Evolutionary conservation across 352 stramenopile genomes (phyloP).

Genomic region (Phytophthora ramorum): DNA sequence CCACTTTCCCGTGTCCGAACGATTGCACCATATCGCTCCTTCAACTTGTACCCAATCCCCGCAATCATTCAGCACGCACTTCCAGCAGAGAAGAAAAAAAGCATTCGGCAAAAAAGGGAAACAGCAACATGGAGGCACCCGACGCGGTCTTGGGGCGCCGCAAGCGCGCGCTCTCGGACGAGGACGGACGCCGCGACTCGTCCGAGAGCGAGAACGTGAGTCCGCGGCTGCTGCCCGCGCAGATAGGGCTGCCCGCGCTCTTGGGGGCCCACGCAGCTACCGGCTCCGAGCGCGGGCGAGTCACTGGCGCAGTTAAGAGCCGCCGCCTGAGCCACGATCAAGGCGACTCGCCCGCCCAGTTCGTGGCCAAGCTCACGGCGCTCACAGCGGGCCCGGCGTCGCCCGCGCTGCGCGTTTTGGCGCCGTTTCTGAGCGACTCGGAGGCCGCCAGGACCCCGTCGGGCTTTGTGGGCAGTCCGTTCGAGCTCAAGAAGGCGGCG

Average conservation of each 20-base stretch:
- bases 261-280: background rate
- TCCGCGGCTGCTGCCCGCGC: constrained; percentile 22
- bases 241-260: constrained; percentile 13
- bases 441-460: constrained; percentile 18
- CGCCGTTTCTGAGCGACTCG: constrained; percentile 21
- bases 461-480: constrained; percentile 17
- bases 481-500: constrained; percentile 22
- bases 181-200: constrained; percentile 16
- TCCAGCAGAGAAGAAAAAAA: constrained; percentile 9
- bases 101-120: constrained; percentile 11
- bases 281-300: constrained; percentile 11
- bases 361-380: constrained; percentile 19
- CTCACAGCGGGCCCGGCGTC: constrained; percentile 10
- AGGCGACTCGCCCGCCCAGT: constrained; percentile 13
- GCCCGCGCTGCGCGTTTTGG: constrained; percentile 11
- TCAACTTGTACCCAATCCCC: background rate
- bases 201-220: constrained; percentile 32
- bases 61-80: constrained; percentile 2
- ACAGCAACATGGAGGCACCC: constrained; percentile 38
- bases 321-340: constrained; percentile 26
- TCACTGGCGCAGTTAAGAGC: constrained; percentile 37
- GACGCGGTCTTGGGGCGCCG: constrained; percentile 16
- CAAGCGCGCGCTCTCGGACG: constrained; percentile 49
- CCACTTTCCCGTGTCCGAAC: background rate
- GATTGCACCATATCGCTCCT: background rate